Conservation (phyloP, 208 protist genomes). For the Phytomonas francai region DNA sequence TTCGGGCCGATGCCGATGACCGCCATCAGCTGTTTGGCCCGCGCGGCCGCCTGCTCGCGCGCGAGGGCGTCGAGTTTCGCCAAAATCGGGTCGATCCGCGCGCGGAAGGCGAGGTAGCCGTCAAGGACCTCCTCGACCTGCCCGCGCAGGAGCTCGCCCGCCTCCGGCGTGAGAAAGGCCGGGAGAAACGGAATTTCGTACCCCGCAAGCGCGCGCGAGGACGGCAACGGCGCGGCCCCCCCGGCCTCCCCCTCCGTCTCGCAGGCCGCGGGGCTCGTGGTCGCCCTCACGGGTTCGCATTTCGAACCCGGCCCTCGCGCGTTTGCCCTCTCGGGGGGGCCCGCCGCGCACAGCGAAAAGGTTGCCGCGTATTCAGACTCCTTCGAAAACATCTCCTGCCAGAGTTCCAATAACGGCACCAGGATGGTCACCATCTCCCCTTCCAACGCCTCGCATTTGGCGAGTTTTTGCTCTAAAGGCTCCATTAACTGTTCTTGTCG, state of each 20-base stretch:
- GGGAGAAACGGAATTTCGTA: slow-evolving; percentile 56
- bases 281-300: slow-evolving; percentile 1
- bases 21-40: slow-evolving; percentile 42
- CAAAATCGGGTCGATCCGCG: slow-evolving; percentile 64
- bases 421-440: slow-evolving; percentile 17
- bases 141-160: slow-evolving; percentile 51
- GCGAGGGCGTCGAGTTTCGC: slow-evolving; percentile 37
- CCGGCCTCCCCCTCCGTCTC: neutral
- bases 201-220: neutral
- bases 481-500: slow-evolving; percentile 34
- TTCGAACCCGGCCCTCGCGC: slow-evolving; percentile 6
- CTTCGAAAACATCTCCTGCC: slow-evolving; percentile 51
- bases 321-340: slow-evolving; percentile 11
- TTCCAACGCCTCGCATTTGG: slow-evolving; percentile 21
- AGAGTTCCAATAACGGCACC: slow-evolving; percentile 24
- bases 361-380: slow-evolving; percentile 53
- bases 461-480: slow-evolving; percentile 44
- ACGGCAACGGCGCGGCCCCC: neutral
- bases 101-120: slow-evolving; percentile 62
- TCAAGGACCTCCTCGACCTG: slow-evolving; percentile 65
- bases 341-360: slow-evolving; percentile 51
- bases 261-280: neutral
- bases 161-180: slow-evolving; percentile 40
- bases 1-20: slow-evolving; percentile 28
- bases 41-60: slow-evolving; percentile 27